Evolutionary conservation across 2,329 filamentous ascomycete species (phyloP).

Genomic region (Hirsutella minnesotensis): DNA sequence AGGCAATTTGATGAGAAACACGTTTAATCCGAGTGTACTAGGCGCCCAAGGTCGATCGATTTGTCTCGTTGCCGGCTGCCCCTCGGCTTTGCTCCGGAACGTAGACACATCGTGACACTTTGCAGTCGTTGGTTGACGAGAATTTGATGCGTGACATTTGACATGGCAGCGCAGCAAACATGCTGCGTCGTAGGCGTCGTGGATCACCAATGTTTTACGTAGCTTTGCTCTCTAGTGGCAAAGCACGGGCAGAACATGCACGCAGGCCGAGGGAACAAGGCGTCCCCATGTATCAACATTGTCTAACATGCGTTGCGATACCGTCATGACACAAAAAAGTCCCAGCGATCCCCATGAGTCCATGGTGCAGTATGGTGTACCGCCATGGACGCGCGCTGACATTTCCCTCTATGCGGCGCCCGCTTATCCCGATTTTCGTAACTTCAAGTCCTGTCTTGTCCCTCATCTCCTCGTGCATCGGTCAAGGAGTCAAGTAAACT

Average conservation of each 20-base stretch:
- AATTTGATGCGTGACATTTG: too few species aligned
- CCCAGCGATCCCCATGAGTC: background rate
- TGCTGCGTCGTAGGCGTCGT: too few species aligned
- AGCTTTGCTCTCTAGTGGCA: too few species aligned
- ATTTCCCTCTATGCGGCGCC: conserved; percentile 2
- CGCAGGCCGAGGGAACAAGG: background rate
- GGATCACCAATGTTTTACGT: too few species aligned
- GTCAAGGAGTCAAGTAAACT: background rate
- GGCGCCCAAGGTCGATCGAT: too few species aligned
- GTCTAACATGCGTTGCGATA: background rate
- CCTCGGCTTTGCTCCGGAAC: too few species aligned
- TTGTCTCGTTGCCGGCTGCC: too few species aligned
- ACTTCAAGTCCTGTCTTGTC: background rate
- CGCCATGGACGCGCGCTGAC: background rate
- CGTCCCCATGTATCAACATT: background rate
- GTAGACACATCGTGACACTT: too few species aligned
- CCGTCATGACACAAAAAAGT: background rate
- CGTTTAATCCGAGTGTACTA: too few species aligned
- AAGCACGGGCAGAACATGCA: background rate
- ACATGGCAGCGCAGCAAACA: too few species aligned
- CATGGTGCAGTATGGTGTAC: background rate
- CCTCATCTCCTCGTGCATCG: background rate
- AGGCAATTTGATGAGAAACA: too few species aligned
- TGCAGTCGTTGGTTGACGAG: too few species aligned
- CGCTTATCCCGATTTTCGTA: conserved; percentile 2